Conservation (phyloP, 2,329 filamentous ascomycete genomes). For the Aspergillus glaucus region DNA sequence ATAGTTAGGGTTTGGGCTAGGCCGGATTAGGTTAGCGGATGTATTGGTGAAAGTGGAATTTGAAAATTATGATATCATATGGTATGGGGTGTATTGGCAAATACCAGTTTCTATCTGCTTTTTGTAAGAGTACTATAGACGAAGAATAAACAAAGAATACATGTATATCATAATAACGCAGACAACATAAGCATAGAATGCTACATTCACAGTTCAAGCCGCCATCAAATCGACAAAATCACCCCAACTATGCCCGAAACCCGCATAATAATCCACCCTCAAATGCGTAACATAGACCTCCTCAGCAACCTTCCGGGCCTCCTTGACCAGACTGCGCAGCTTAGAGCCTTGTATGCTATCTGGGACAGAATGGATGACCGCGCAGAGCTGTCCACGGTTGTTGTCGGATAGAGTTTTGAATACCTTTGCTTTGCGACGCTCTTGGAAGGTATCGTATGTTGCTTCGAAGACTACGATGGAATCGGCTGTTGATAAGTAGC, state of each 20-base stretch:
- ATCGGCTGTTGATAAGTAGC: slow-evolving; percentile 38
- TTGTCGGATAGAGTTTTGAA: slow-evolving; percentile 27
- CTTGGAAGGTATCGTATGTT: slow-evolving; percentile 33
- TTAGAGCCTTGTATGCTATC: slow-evolving; percentile 22
- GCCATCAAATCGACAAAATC: slow-evolving; percentile 33
- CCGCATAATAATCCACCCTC: slow-evolving; percentile 34
- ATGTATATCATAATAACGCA: no score
- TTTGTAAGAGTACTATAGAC: no score
- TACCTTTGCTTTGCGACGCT: slow-evolving; percentile 24
- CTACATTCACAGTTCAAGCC: slow-evolving; percentile 4
- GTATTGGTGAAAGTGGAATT: no score
- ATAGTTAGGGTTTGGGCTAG: no score
- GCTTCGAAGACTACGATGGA: slow-evolving; percentile 44
- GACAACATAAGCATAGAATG: neutral
- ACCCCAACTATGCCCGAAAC: slow-evolving; percentile 32
- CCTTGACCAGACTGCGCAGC: slow-evolving; percentile 28
- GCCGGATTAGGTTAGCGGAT: neutral
- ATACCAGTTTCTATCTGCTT: no score
- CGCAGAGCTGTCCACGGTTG: slow-evolving; percentile 27
- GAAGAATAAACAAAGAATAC: no score
- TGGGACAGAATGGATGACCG: slow-evolving; percentile 36
- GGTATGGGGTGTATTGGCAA: no score
- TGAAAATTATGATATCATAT: no score
- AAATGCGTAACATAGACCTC: slow-evolving; percentile 38
- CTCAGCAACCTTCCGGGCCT: slow-evolving; percentile 30